phyloP scores from a whole-genome alignment of 2,329 filamentous ascomycete genomes.

The Botrytis byssoidea region DNA sequence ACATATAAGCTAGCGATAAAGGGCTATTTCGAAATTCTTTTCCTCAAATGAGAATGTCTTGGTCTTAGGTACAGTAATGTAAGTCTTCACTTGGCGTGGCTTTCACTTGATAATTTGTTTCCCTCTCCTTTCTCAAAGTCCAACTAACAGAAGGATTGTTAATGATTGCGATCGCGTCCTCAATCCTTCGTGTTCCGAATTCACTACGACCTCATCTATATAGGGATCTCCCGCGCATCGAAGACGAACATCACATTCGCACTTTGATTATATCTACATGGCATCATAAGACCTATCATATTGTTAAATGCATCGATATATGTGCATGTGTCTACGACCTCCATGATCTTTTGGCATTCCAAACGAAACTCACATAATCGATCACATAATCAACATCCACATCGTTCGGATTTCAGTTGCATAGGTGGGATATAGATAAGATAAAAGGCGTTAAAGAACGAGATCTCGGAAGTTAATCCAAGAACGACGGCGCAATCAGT shows the following conservation, averaged over 20 bases:
- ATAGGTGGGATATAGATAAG: slow-evolving; percentile 13
- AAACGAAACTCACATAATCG: slow-evolving; percentile 10
- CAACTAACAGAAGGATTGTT: background rate
- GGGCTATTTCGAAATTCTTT: background rate
- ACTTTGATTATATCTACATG: background rate
- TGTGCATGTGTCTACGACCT: slow-evolving; percentile 13
- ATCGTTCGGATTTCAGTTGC: background rate
- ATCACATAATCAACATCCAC: slow-evolving; percentile 7
- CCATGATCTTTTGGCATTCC: slow-evolving; percentile 16
- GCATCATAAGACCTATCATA: background rate
- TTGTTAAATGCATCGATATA: slow-evolving; percentile 8
- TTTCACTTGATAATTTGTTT: slow-evolving; percentile 1
- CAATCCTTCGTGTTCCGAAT: background rate
- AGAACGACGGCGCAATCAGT: background rate
- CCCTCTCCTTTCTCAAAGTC: background rate
- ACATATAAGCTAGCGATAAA: slow-evolving; percentile 1
- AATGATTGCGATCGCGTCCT: slow-evolving; percentile 5
- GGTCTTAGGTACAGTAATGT: background rate
- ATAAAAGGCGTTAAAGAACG: background rate
- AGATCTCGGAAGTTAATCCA: background rate
- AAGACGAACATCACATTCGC: background rate
- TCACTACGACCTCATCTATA: background rate
- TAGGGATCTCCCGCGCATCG: background rate
- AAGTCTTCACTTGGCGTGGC: slow-evolving; percentile 4
- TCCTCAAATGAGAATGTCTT: background rate